Evolutionary conservation across 495 filamentous ascomycete genomes (phyloP).

Genomic region (Aspergillus cristatus): DNA sequence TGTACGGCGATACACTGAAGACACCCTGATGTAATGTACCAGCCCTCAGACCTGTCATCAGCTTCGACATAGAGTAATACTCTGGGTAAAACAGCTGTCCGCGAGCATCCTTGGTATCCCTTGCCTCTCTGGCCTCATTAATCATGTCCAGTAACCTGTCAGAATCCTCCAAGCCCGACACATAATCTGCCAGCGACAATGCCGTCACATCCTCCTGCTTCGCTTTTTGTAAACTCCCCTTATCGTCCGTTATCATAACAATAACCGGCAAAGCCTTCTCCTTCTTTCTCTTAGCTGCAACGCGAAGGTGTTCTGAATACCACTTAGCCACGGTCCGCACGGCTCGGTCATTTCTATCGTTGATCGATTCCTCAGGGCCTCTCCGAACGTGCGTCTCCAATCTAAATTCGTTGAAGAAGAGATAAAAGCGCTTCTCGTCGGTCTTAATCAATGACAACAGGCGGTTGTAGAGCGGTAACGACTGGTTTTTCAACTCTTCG

Average conservation of each 20-base stretch:
- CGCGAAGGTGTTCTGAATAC: constrained; percentile 74
- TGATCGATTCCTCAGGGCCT: constrained; percentile 74
- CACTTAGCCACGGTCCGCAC: constrained; percentile 79
- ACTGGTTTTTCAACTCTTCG: constrained; percentile 90
- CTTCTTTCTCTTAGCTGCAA: constrained; percentile 43
- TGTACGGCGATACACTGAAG: constrained; percentile 95
- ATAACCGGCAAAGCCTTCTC: constrained; percentile 60
- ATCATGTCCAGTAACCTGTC: constrained; percentile 93
- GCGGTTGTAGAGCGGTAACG: constrained; percentile 89
- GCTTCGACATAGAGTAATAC: constrained; percentile 82
- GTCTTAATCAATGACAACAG: constrained; percentile 82
- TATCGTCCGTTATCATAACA: constrained; percentile 91
- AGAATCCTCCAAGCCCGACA: constrained; percentile 71
- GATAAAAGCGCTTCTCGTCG: constrained; percentile 92
- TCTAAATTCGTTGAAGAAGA: constrained; percentile 98
- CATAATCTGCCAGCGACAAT: constrained; percentile 65
- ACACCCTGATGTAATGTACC: constrained; percentile 85
- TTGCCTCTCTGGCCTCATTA: constrained; percentile 58
- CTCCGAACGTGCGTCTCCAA: constrained; percentile 79
- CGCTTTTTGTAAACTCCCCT: constrained; percentile 75
- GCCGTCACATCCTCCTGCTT: constrained; percentile 62
- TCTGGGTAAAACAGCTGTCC: constrained; percentile 72
- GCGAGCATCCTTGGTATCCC: constrained; percentile 51
- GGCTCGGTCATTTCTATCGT: constrained; percentile 91
- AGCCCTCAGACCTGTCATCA: constrained; percentile 83